phyloP scores from a whole-genome alignment of 768 basidiomycete genomes.

The Kockovaella imperatae region DNA sequence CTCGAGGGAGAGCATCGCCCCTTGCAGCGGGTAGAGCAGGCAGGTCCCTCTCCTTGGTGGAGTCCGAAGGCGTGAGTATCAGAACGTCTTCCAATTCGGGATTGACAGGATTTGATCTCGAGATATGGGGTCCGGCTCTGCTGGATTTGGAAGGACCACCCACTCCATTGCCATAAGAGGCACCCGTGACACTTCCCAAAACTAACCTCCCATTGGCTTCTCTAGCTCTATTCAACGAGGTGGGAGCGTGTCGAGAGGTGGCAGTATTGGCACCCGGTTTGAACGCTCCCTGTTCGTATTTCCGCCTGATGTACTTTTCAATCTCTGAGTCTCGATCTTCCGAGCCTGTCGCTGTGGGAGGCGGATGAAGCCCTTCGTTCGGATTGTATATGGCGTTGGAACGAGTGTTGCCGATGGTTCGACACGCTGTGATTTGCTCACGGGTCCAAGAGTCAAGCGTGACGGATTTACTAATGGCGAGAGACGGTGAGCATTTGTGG shows the following conservation, averaged over 20 bases:
- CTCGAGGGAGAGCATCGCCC: slow-evolving; percentile 5
- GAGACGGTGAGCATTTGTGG: not conserved
- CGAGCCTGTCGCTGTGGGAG: slow-evolving; percentile 63
- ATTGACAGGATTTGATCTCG: slow-evolving; percentile 17
- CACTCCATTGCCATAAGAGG: not conserved
- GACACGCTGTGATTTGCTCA: slow-evolving; percentile 53
- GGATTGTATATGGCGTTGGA: slow-evolving; percentile 77
- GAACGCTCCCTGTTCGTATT: slow-evolving; percentile 45
- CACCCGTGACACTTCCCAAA: not conserved
- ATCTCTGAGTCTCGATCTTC: slow-evolving; percentile 76
- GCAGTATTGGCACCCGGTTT: slow-evolving; percentile 10
- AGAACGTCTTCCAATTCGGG: slow-evolving; percentile 37
- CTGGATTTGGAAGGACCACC: not conserved
- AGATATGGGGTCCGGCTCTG: no score
- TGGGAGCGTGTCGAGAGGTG: slow-evolving; percentile 10
- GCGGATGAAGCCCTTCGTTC: slow-evolving; percentile 67
- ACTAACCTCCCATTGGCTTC: slow-evolving; percentile 17
- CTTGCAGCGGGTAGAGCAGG: slow-evolving; percentile 21
- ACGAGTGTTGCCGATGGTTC: slow-evolving; percentile 66
- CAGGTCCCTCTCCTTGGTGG: slow-evolving; percentile 22
- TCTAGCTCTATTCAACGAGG: slow-evolving; percentile 23
- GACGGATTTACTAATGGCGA: slow-evolving; percentile 65
- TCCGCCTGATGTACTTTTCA: slow-evolving; percentile 81
- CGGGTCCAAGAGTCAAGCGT: slow-evolving; percentile 57
- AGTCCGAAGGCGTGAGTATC: not conserved